Evolutionary conservation across 371 early-diverging fungal species (phyloP), one percentile per base, ranked within the genome.

Genomic region (Apophysomyces variabilis): DNA sequence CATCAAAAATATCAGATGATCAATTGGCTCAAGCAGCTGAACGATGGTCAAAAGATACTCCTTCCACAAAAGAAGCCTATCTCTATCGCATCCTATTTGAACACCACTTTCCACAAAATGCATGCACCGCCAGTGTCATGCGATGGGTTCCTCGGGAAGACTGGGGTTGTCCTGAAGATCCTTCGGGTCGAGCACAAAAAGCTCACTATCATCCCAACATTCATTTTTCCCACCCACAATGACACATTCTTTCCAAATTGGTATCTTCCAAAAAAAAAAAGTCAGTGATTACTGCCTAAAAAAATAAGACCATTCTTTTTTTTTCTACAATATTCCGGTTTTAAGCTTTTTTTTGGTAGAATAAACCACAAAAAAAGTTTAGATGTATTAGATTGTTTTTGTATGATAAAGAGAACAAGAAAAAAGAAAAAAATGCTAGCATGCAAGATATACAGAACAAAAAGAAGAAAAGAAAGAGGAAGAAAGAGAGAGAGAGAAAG

Each of bases 131-230:
- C 70, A 92, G 91, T 54, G 97, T 97, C 14, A 95, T 95, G 7
- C 79, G 96, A 68, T 98, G 98, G 98, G 91, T 96, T 69, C 98
- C 98, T 50, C 80, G 96, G 61, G 90, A 84, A 57, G 98, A 98
- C 76, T 98, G 98, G 98, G 96, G 98, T 62, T 96, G 97, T 83
- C 85, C 95, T 68, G 94, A 94, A 68, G 98, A 98, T 78, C 98
- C 98, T 57, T 95, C 95, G 39, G 98, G 98, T 70, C 92, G 98
- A 78, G 98, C 98, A 6, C 98, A 98, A 81, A 90, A 89, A 77
- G 91, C 87, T 13, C 97, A 97, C 32, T 26, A 26, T 26, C 32
- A 26, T 26, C 32, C 32, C 3, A 26, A 26, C 32, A 26, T 26
- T 26, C 32, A 26, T 26, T 26, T 26, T 26, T 26, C 32, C 32